These are phyloP conservation scores for Daldinia eschscholtzii DNA, from an alignment of 2,329 filamentous ascomycete genomes.

Conservation along the genomic window DNA sequence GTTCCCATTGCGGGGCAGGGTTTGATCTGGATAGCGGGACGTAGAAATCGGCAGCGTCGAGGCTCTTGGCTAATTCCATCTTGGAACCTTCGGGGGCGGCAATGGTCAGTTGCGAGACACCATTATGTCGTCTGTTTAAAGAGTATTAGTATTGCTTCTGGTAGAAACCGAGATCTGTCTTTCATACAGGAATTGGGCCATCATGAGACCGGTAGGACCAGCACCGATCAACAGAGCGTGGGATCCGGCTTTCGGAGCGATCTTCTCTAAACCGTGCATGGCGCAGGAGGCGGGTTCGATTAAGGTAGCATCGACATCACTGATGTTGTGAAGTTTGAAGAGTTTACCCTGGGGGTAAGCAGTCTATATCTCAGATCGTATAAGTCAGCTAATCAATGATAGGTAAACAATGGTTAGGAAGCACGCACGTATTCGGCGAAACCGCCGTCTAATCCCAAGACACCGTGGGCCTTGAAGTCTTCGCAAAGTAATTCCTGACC, in stretches of 20 bases:
- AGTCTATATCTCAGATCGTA: constrained; percentile 48
- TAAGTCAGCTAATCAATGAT: constrained; percentile 42
- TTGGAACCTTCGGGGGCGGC: constrained; percentile 77
- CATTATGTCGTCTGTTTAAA: constrained; percentile 62
- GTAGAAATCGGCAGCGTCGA: constrained; percentile 67
- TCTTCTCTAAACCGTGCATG: constrained; percentile 77
- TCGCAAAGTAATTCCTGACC: constrained; percentile 77
- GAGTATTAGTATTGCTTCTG: constrained; percentile 9
- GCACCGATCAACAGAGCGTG: constrained; percentile 75
- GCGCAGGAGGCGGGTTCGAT: constrained; percentile 79
- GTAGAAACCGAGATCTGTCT: not conserved
- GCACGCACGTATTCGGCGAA: constrained; percentile 74
- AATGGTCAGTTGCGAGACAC: constrained; percentile 76
- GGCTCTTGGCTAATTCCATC: constrained; percentile 74
- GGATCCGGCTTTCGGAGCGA: constrained; percentile 73
- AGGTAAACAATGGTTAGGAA: constrained; percentile 60
- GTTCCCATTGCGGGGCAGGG: constrained; percentile 69
- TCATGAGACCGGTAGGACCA: constrained; percentile 73
- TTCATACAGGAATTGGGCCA: constrained; percentile 52
- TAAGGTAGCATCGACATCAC: constrained; percentile 76
- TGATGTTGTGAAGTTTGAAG: constrained; percentile 75
- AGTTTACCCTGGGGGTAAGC: constrained; percentile 67
- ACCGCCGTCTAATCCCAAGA: constrained; percentile 74
- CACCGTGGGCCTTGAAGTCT: constrained; percentile 75
- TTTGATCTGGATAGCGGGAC: constrained; percentile 67